A percentile compares a stretch with the other conserved stretches of the same genome.
Evolutionary conservation across 139 green algal genomes (phyloP).

Genomic region (Closterium sp.): DNA sequence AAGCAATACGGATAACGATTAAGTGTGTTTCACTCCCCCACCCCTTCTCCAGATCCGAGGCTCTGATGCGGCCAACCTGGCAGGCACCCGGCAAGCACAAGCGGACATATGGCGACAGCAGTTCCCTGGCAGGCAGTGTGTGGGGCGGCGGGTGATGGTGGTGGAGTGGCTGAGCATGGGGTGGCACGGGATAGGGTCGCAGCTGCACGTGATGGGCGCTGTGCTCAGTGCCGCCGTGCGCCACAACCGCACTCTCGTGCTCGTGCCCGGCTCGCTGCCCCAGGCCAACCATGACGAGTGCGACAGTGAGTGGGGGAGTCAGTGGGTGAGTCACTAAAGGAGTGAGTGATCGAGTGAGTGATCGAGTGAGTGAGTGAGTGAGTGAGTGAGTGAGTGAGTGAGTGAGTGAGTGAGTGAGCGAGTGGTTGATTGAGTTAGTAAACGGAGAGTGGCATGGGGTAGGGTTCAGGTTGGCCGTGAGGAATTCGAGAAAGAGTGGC

Average conservation of each 20-base stretch:
- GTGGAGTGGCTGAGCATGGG: constrained; percentile 21
- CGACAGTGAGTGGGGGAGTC: background rate
- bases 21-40: too few species aligned
- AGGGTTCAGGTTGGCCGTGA: too few species aligned
- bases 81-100: constrained; percentile 19
- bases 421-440: too few species aligned
- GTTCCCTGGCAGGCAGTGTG: background rate
- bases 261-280: background rate
- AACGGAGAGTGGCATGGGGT: too few species aligned
- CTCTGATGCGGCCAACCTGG: constrained; percentile 30
- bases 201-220: constrained; percentile 32
- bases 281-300: background rate
- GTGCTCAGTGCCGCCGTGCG: background rate
- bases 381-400: too few species aligned
- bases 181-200: constrained; percentile 29
- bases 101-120: constrained; percentile 36
- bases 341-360: background rate
- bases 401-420: too few species aligned
- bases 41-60: constrained; percentile 25
- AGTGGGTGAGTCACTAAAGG: background rate
- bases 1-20: too few species aligned
- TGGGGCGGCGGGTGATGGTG: constrained; percentile 5
- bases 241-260: background rate
- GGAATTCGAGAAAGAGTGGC: too few species aligned
- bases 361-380: background rate